phyloP scores from a whole-genome alignment of 768 basidiomycete genomes.

The Tricholoma sp. region DNA sequence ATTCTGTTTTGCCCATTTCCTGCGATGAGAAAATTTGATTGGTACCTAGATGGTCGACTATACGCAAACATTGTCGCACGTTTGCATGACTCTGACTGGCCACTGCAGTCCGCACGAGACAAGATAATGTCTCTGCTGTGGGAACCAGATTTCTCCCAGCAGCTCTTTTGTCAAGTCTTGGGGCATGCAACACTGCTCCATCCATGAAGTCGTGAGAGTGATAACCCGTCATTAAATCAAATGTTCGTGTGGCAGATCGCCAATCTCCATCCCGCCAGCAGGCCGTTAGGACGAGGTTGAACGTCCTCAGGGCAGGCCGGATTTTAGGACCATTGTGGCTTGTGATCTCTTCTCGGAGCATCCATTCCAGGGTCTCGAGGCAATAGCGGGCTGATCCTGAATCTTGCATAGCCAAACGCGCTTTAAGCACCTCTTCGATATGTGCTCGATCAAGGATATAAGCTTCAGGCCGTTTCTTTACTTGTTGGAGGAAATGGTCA shows the following conservation, averaged over 20 bases:
- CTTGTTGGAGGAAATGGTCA: conserved; percentile 53
- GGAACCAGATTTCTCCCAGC: conserved; percentile 41
- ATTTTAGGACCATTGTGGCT: conserved; percentile 42
- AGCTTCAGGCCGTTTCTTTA: conserved; percentile 42
- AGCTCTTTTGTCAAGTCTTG: conserved; percentile 37
- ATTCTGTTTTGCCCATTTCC: conserved; percentile 17
- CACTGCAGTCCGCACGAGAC: conserved; percentile 54
- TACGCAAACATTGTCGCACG: conserved; percentile 57
- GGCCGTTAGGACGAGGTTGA: conserved; percentile 54
- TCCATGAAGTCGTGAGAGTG: conserved; percentile 50
- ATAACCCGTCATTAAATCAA: conserved; percentile 73
- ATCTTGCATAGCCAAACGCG: conserved; percentile 40
- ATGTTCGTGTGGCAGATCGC: conserved; percentile 47
- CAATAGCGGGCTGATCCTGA: conserved; percentile 41
- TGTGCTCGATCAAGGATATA: conserved; percentile 47
- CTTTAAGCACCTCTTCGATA: conserved; percentile 56
- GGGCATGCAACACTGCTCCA: conserved; percentile 31
- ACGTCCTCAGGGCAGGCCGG: conserved; percentile 45
- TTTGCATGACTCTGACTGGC: conserved; percentile 43
- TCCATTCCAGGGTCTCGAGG: conserved; percentile 62
- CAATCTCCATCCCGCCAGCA: conserved; percentile 67
- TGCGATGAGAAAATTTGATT: conserved; percentile 24
- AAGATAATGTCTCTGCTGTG: conserved; percentile 49
- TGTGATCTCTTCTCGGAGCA: conserved; percentile 50
- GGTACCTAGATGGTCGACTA: conserved; percentile 44